Base-by-base conservation (phyloP, 495 filamentous ascomycete genomes). In the Endocarpon pusillum region DNA sequence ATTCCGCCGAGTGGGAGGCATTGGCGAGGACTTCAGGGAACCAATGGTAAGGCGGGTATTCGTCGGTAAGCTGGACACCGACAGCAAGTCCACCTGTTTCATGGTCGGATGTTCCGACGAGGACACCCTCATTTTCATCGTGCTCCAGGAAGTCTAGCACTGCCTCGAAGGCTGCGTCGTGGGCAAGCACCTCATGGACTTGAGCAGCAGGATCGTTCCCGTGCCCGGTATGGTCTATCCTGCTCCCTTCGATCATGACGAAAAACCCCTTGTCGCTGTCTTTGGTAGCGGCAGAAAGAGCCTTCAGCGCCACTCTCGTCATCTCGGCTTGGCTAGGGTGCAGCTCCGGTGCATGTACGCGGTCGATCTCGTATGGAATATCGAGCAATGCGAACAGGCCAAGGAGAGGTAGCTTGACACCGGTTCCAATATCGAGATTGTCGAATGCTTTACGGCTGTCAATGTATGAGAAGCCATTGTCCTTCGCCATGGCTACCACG, bases 191-290 rank as follows among this genome's bases (percentile, higher is more conserved):
- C 47, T 97, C 89, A 37, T 87, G 73, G 6, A 96, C 89, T 49
- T 96, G 91, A 0, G 91, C 85, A 8, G 79, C 86, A 1, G 89
- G 89, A 48, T 97, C 89, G 44, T 97, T 97, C 34, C 71, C 73
- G 46, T 97, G 89, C 9, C 85, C 91, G 2, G 89, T 86, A 52
- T 97, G 91, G 42, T 97, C 89, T 42, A 97, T 96, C 21, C 91
- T 67, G 43, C 79, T 86, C 3, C 89, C 89, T 52, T 97, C 89
- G 38, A 97, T 87, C 87, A 97, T 91, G 38, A 97, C 53, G 60
- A 97, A 96, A 65, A 97, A 97, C 1, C 89, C 89, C 52, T 94
- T 70, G 17, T 94, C 82, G 35, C 69, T 81, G 46, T 83, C 67
- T 47, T 70, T 62, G 0, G 91, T 96, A 0, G 87, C 91, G n/a